These are phyloP conservation scores for Colletotrichum gigasporum DNA, from an alignment of 2,329 filamentous ascomycete genomes.

Conservation along the genomic window DNA sequence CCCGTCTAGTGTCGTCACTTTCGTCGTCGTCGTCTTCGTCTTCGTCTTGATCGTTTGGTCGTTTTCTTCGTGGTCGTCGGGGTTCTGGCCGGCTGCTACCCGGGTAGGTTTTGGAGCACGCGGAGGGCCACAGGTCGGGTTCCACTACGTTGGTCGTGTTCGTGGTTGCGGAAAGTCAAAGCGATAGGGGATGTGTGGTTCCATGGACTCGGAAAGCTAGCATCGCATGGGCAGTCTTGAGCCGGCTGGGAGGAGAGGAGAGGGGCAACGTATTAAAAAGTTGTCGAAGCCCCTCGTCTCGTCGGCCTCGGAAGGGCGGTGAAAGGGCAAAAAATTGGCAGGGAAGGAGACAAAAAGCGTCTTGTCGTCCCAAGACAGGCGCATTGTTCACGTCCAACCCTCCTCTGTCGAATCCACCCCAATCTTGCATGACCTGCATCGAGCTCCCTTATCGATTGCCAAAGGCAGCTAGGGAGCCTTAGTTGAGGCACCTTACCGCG, in stretches of 20 bases:
- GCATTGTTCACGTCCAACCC: conserved; percentile 24
- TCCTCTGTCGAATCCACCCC: conserved; percentile 10
- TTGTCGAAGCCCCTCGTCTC: not conserved
- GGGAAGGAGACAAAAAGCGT: conserved; percentile 3
- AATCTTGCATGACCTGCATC: conserved; percentile 28
- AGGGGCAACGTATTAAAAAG: conserved; percentile 19
- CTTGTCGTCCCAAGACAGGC: conserved; percentile 18
- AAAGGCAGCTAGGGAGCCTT: conserved; percentile 1
- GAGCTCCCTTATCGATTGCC: conserved; percentile 26
- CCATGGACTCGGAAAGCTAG: conserved; percentile 18
- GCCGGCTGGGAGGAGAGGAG: not conserved
- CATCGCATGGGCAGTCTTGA: conserved; percentile 13
- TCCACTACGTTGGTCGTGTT: conserved; percentile 24
- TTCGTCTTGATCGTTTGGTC: not conserved
- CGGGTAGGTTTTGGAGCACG: conserved; percentile 14
- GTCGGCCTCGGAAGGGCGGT: conserved; percentile 13
- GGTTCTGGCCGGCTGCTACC: not conserved
- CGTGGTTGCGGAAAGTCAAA: conserved; percentile 25
- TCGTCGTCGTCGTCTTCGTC: conserved; percentile 2
- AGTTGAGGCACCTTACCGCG: conserved; percentile 9
- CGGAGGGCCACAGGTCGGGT: conserved; percentile 16
- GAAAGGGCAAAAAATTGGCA: conserved; percentile 11
- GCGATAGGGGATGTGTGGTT: conserved; percentile 26
- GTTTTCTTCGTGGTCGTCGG: not conserved
- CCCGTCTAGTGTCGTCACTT: conserved; percentile 3